A percentile compares a stretch with the other conserved stretches of the same genome.
Conservation (phyloP, 352 stramenopile species). For the Phytophthora chlamydospora region DNA sequence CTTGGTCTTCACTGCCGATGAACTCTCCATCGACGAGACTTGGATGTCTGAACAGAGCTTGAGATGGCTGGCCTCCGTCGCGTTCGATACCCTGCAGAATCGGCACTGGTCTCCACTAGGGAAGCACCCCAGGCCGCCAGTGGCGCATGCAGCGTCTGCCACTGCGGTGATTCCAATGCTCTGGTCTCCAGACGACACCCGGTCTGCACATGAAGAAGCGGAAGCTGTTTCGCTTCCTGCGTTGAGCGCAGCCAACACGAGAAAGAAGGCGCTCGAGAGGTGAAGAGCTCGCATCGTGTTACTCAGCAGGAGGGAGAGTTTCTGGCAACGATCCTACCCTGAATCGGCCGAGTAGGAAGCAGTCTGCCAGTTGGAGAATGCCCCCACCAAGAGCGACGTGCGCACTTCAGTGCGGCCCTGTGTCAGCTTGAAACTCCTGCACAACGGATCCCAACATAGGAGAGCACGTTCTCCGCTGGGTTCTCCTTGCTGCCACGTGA, state of each 20-base stretch:
- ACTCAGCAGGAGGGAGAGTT: constrained; percentile 4
- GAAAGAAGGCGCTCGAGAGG: constrained; percentile 19
- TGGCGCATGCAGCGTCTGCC: constrained; percentile 39
- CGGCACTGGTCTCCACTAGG: constrained; percentile 26
- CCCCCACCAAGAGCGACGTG: constrained; percentile 8
- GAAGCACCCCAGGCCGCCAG: constrained; percentile 37
- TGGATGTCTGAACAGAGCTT: constrained; percentile 23
- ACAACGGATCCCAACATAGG: constrained; percentile 20
- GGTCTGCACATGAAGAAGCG: constrained; percentile 23
- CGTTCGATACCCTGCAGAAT: constrained; percentile 23
- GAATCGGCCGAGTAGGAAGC: constrained; percentile 26
- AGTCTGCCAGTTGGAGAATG: constrained; percentile 33
- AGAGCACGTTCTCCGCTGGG: constrained; percentile 21
- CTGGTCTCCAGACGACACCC: constrained; percentile 38
- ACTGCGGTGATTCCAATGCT: constrained; percentile 41
- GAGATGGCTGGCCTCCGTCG: constrained; percentile 11
- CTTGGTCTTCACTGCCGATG: not conserved
- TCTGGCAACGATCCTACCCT: not conserved
- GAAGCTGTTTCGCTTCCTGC: constrained; percentile 2
- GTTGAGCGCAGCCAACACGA: constrained; percentile 22
- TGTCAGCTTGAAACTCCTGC: constrained; percentile 24
- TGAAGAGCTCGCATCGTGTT: constrained; percentile 26
- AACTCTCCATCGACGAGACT: not conserved
- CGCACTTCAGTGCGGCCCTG: constrained; percentile 1
- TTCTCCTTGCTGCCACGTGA: constrained; percentile 18